Base-by-base conservation (phyloP, 257 asterid species). In the Leonotis leonurus region DNA sequence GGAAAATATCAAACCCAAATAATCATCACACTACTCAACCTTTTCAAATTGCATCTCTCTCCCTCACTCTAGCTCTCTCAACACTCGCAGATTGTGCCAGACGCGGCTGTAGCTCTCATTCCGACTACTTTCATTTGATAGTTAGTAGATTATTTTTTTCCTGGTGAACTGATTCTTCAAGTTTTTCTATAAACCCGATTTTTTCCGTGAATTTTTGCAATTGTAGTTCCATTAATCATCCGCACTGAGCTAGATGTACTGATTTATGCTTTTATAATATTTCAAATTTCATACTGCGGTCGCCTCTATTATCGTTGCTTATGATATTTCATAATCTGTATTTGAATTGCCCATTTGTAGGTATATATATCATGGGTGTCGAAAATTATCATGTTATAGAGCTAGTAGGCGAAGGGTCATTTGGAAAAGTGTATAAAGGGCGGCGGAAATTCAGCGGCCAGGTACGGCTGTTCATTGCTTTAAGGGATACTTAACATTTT, bases 391-490 rank as follows among this genome's bases (percentile, higher is more conserved):
- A 89, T 50, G 99, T 93, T 26, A 89, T 85, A 48, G 97, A 89
- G 83, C 93, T 89, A 6, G 99, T 87, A 5, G 99, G 99, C 1
- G 99, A 89, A 77, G 97, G 99, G n/a, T 93, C 96, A 8, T 93
- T 93, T 10, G 99, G 97, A 40, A 89, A 89, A 72, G 99, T 93
- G 41, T 93, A 85, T 77, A 93, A 89, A 81, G 99, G 97, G 17
- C 84, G 99, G 69, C 95, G 97, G 60, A 93, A 89, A 75, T 89
- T 76, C 72, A 85, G 86, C 43, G 97, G 97, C 65, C 96, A 89
- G 90, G 99, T 93, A 44, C 5, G 67, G 50, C 56, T 48, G 27
- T 46, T 53, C 41, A 13, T 33, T 54, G n/a, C 36, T 36, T 58
- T n/a, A 16, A 14, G 2, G 16, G 25, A 70, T 20, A 32, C 20